Evolutionary conservation across 179 eudicot species (phyloP).

Genomic region (Beta corolliflora): DNA sequence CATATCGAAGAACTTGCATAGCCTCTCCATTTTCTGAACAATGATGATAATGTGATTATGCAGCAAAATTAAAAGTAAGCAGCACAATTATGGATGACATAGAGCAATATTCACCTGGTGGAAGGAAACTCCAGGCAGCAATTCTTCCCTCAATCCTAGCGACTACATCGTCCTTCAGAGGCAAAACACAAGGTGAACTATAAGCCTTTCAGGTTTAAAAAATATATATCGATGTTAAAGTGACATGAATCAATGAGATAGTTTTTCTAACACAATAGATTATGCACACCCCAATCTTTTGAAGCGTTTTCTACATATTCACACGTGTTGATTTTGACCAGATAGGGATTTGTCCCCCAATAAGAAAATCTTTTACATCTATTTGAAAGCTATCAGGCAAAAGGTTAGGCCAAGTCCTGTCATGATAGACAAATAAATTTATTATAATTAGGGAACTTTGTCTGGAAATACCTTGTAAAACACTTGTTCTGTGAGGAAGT

Average conservation of each 20-base stretch:
- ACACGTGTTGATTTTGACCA: neutral
- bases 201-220: neutral
- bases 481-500: too few species aligned
- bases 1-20: constrained; percentile 80
- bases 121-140: constrained; percentile 94
- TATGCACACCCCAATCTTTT: neutral
- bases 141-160: constrained; percentile 68
- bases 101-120: constrained; percentile 49
- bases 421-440: neutral
- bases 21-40: constrained; percentile 82
- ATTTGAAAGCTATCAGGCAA: neutral
- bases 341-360: neutral
- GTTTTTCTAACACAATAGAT: neutral
- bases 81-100: neutral
- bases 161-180: constrained; percentile 67
- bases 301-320: neutral
- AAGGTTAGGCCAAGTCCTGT: neutral
- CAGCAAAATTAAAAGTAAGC: neutral
- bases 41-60: constrained; percentile 8
- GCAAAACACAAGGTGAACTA: neutral
- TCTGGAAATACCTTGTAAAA: too few species aligned
- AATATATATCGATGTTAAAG: neutral
- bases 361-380: neutral
- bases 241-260: neutral
- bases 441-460: neutral